Evolutionary conservation across 176 grass and related monocot genomes (phyloP).

Genomic region (Avena atlantica): DNA sequence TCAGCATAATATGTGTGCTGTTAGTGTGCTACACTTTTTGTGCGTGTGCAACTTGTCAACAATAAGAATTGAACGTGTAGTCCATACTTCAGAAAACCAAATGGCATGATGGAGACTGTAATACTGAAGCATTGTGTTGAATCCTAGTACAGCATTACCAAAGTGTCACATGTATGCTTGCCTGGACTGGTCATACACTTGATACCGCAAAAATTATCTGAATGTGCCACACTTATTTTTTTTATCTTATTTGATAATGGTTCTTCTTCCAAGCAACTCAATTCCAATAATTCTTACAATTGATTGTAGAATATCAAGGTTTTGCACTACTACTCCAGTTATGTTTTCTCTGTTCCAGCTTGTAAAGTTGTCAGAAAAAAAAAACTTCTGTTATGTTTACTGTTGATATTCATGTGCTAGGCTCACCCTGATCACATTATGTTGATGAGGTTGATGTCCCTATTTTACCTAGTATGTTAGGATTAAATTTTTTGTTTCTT

Average conservation of each 20-base stretch:
- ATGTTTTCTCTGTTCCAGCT: no score
- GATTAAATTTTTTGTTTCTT: neutral
- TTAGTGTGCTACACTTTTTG: constrained; percentile 1
- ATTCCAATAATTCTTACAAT: neutral
- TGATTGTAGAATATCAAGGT: neutral
- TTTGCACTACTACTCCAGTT: constrained; percentile 11
- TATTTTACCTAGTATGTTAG: constrained; percentile 9
- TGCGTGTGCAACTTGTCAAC: neutral
- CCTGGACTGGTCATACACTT: constrained; percentile 15
- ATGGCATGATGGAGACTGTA: constrained; percentile 3
- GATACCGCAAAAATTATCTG: neutral
- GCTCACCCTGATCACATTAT: neutral
- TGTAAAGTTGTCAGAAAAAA: no score
- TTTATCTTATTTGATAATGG: constrained; percentile 16
- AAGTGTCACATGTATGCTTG: constrained; percentile 13
- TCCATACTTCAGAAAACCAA: constrained; percentile 27
- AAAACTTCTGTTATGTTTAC: constrained; percentile 9
- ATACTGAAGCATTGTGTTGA: constrained; percentile 31
- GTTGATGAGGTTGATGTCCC: neutral
- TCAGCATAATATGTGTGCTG: neutral
- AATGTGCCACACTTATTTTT: neutral
- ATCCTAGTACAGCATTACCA: neutral
- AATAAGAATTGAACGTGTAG: neutral
- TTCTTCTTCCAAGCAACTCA: constrained; percentile 4
- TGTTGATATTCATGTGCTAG: neutral